Percentiles rank a stretch among this genome's conserved stretches.
These are phyloP conservation scores for Thelonectria rubi DNA, from an alignment of 2,329 filamentous ascomycete species.

Conservation along the genomic window DNA sequence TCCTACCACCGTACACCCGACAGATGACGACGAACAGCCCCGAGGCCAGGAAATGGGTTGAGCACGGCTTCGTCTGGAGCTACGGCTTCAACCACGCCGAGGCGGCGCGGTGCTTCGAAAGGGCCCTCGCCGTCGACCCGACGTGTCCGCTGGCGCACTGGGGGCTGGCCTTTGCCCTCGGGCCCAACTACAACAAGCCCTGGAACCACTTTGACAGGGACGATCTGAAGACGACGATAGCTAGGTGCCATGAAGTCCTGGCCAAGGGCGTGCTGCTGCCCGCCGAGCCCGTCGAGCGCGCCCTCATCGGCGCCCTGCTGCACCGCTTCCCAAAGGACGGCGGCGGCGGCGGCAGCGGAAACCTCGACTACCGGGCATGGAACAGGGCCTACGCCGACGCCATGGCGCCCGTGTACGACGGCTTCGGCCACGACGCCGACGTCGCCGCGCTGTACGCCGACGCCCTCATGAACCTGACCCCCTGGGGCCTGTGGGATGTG, in stretches of 20 bases:
- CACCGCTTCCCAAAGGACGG: constrained; percentile 66
- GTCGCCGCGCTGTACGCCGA: constrained; percentile 46
- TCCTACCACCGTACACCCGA: constrained; percentile 47
- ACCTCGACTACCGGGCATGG: constrained; percentile 51
- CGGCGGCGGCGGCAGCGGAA: constrained; percentile 54
- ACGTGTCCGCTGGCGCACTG: constrained; percentile 70
- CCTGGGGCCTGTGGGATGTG: constrained; percentile 54
- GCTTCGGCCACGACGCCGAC: constrained; percentile 49
- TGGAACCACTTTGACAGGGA: constrained; percentile 57
- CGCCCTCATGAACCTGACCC: constrained; percentile 55
- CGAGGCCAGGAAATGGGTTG: constrained; percentile 69
- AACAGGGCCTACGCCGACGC: constrained; percentile 41
- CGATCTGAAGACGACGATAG: constrained; percentile 35
- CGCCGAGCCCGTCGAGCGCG: constrained; percentile 58
- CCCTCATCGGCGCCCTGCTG: constrained; percentile 70
- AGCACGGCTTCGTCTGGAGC: constrained; percentile 72
- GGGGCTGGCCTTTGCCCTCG: constrained; percentile 73
- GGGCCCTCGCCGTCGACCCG: constrained; percentile 61
- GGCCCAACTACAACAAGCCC: constrained; percentile 78
- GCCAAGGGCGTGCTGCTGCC: constrained; percentile 29
- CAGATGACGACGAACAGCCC: constrained; percentile 60
- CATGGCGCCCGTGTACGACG: constrained; percentile 47
- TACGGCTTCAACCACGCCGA: constrained; percentile 79
- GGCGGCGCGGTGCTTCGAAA: constrained; percentile 67
- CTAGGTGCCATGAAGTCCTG: constrained; percentile 21